Evolutionary conservation across 345 rosid genomes (phyloP), one percentile per base, ranked within the genome.

Genomic region (Arabis alpina): DNA sequence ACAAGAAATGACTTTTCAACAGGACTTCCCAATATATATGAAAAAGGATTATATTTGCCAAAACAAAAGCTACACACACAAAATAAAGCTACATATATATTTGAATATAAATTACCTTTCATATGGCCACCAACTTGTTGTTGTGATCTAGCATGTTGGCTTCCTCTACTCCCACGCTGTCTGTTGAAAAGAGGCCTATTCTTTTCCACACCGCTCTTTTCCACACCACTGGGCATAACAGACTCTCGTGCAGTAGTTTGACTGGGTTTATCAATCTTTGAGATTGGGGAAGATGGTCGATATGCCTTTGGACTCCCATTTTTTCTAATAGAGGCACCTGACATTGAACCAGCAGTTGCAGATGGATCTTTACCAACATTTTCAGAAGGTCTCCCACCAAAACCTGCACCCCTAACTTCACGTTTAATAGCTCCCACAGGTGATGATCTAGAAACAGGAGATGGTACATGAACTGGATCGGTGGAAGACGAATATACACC

Each of bases 401-500:
- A 85, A 47, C 97, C 92, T 41, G 80, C 94, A 61, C 83, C 88
- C 63, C 92, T 96, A 75, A 91, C 96, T 76, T 90, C 98, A 72
- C 96, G 97, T 82, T 82, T 88, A 58, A 93, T 93, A 71, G 97
- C 90, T 76, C 97, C 96, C 78, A 86, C 88, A 48, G 79, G 83
- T 68, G 87, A 79, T 54, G 94, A 70, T 82, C 94, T 80, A 13
- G 92, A 87, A 72, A 86, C 96, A 51, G 92, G 94, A 77, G 97
- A 91, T 77, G 97, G 98, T 60, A 89, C 97, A 72, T 93, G 96
- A 77, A 91, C 92, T 68, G 97, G 97, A 77, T 91, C 98, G 45
- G 84, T 84, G 48, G 96, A 86, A 64, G 98, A 93, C 34, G 90
- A 88, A 79, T 88, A 88, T 62, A 87, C 88, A 66, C 96, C 93